Evolutionary conservation across 352 stramenopile species (phyloP).

Genomic region (Globisporangium splendens): DNA sequence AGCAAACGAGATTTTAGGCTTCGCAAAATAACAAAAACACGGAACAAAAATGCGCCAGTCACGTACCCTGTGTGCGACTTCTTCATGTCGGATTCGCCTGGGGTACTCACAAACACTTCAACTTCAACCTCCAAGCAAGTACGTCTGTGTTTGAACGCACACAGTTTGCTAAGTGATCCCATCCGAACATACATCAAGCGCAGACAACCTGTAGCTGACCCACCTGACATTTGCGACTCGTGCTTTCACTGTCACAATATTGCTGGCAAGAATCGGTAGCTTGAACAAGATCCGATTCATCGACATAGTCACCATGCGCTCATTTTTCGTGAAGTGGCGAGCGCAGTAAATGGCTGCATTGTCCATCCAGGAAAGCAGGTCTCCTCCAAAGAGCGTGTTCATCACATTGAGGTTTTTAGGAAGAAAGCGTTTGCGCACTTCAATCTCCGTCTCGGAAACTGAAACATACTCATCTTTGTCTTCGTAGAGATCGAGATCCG

Average conservation of each 20-base stretch:
- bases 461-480: slow-evolving; percentile 31
- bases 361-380: slow-evolving; percentile 60
- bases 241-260: slow-evolving; percentile 61
- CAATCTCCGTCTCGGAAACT: slow-evolving; percentile 13
- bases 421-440: no score
- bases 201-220: neutral
- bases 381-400: slow-evolving; percentile 60
- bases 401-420: slow-evolving; percentile 63
- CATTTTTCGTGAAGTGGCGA: slow-evolving; percentile 59
- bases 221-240: slow-evolving; percentile 49
- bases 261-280: slow-evolving; percentile 52
- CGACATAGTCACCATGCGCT: slow-evolving; percentile 56
- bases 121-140: slow-evolving; percentile 63
- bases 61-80: slow-evolving; percentile 55
- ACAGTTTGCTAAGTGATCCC: neutral
- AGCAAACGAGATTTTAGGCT: no score
- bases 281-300: slow-evolving; percentile 74
- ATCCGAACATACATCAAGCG: neutral
- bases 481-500: slow-evolving; percentile 20
- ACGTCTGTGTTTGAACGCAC: slow-evolving; percentile 21
- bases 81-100: slow-evolving; percentile 31
- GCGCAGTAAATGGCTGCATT: slow-evolving; percentile 58
- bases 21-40: no score
- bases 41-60: no score
- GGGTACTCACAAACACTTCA: slow-evolving; percentile 53